Conservation (phyloP, 2,329 filamentous ascomycete genomes). For the Monosporascus sp. region DNA sequence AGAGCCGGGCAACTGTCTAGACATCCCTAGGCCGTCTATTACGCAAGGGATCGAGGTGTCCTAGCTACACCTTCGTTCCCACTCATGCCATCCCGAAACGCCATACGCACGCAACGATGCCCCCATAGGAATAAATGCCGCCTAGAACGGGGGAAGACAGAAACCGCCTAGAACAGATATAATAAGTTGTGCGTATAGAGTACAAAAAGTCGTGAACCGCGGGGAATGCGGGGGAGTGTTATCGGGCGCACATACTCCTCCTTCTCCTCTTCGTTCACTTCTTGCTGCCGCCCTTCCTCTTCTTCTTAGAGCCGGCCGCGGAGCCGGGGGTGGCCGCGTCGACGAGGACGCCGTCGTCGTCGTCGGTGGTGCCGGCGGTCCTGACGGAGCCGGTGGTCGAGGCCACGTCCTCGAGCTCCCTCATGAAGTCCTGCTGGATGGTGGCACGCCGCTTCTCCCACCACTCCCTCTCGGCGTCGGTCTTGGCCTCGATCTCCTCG, state of each 20-base stretch:
- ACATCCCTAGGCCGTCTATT: background rate
- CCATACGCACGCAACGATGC: background rate
- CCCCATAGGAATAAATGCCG: background rate
- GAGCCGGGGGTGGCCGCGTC: slow-evolving; percentile 44
- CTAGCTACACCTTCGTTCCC: background rate
- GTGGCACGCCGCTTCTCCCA: slow-evolving; percentile 79
- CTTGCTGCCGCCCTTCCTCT: slow-evolving; percentile 62
- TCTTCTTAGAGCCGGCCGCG: slow-evolving; percentile 29
- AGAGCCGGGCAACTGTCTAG: background rate
- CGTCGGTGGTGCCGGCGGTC: slow-evolving; percentile 66
- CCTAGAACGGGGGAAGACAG: background rate
- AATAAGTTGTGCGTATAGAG: background rate
- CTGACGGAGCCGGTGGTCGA: slow-evolving; percentile 45
- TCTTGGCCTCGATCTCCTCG: slow-evolving; percentile 68
- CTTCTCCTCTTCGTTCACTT: slow-evolving; percentile 37
- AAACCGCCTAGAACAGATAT: too few relatives aligned
- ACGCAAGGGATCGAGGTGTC: background rate
- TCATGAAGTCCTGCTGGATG: slow-evolving; percentile 75
- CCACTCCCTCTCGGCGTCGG: slow-evolving; percentile 75
- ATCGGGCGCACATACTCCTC: too few relatives aligned
- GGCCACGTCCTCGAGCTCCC: slow-evolving; percentile 66
- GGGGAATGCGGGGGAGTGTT: too few relatives aligned
- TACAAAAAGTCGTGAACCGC: background rate
- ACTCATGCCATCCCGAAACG: background rate
- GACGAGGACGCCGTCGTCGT: slow-evolving; percentile 75